Base-by-base conservation (phyloP, 2,329 filamentous ascomycete genomes). In the Fusarium sp. region DNA sequence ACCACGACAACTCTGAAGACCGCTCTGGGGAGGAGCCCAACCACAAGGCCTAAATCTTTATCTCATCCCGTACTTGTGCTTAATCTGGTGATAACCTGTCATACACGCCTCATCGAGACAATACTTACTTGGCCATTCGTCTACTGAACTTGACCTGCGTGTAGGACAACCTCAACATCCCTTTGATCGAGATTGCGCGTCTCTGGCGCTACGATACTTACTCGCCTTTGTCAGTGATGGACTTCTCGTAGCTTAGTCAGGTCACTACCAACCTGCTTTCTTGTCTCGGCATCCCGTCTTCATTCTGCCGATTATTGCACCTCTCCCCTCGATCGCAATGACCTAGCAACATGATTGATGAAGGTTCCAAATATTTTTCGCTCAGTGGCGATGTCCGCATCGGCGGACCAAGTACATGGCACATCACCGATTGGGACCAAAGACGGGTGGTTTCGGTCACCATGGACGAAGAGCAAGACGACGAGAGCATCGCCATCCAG, bases 341-440 rank as follows among this genome's bases (percentile, higher is more conserved):
- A 9, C 15, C 25, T 6, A 32, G 2, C 25, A 30, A 2, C 25
- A 54, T 54, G 27, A 54, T 54, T 54, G 17, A 54, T 30, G 17
- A n/a, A 20, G n/a, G 20, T 14, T 54, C 50, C 17, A 54, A 32
- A 6, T 54, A 54, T 3, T 54, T 54, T 32, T 33, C 27, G 27
- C 27, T 54, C 10, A 75, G 63, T 10, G 66, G 66, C 12, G 63
- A 58, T 14, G 60, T 69, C 25, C 64, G 45, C 9, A 5, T 66
- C 9, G 73, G 76, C 12, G 78, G 79, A 4, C 78, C 77, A 66
- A 80, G 73, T 45, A 79, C 75, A 6, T 80, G 76, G 76, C 62
- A 82, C 15, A 63, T 81, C 8, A 50, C 45, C 11, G 75, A 81
- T 40, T 82, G 74, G 77, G 80, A 81, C 22, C 76, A 76, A 62